A percentile compares a stretch with the other conserved stretches of the same genome.
Evolutionary conservation across 2,329 filamentous ascomycete genomes (phyloP).

Genomic region (Colletotrichum shisoi): DNA sequence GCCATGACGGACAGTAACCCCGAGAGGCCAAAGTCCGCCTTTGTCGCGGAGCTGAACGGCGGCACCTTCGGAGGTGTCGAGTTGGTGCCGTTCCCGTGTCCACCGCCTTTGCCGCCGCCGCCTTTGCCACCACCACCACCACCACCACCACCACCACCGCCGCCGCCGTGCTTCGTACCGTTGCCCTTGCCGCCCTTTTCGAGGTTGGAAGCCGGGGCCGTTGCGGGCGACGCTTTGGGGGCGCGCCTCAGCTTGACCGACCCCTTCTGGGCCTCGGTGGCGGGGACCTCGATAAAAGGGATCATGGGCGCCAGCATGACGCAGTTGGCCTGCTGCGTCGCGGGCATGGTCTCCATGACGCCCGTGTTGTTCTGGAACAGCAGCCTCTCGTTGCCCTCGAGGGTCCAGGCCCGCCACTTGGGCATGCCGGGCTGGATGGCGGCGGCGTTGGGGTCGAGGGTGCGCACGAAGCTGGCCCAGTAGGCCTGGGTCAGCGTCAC

Average conservation of each 20-base stretch:
- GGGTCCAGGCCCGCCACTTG: conserved; percentile 58
- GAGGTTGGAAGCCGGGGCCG: no score
- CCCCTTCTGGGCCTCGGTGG: conserved; percentile 26
- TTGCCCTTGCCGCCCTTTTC: conserved; percentile 7
- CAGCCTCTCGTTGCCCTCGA: conserved; percentile 48
- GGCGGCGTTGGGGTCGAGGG: conserved; percentile 69
- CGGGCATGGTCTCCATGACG: conserved; percentile 51
- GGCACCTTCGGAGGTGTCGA: not conserved
- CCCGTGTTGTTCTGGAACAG: conserved; percentile 54
- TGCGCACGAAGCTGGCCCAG: conserved; percentile 76
- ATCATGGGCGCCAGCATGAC: conserved; percentile 43
- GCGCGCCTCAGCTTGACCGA: conserved; percentile 39
- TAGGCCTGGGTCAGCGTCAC: conserved; percentile 72
- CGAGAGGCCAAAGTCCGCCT: not conserved
- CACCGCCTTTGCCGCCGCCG: not conserved
- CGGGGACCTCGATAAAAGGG: conserved; percentile 41
- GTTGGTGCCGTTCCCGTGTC: conserved; percentile 8
- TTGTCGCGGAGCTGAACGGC: conserved; percentile 3
- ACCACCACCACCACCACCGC: not conserved
- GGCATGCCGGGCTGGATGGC: conserved; percentile 55
- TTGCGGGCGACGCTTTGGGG: not conserved
- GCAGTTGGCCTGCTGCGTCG: conserved; percentile 41
- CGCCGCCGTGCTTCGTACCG: conserved; percentile 13
- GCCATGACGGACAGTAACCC: conserved; percentile 19
- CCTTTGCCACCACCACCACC: not conserved